Conservation (phyloP, 2,329 filamentous ascomycete species). For the Arthrobotrys megalospora region DNA sequence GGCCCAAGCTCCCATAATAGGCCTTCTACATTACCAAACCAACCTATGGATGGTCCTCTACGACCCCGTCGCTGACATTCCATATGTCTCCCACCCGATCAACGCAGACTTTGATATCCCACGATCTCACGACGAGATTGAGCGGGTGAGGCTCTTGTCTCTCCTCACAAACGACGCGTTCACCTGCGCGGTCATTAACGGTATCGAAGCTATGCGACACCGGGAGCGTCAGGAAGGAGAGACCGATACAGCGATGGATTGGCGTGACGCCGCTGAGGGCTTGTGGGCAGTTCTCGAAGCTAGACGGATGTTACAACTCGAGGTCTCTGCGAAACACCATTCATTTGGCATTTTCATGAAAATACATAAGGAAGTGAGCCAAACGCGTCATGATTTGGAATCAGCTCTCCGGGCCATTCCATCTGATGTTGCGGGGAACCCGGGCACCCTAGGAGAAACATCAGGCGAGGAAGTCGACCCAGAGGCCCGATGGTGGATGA, state of each 20-base stretch:
- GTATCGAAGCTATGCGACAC: slow-evolving; percentile 15
- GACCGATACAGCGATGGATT: not conserved
- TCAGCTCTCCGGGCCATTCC: too few species aligned
- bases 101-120: not conserved
- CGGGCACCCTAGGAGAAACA: too few species aligned
- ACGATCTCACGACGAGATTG: not conserved
- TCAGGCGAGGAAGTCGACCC: too few species aligned
- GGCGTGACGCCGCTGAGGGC: not conserved
- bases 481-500: too few species aligned
- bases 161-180: slow-evolving; percentile 3
- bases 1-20: slow-evolving; percentile 19
- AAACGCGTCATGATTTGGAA: not conserved
- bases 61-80: slow-evolving; percentile 24
- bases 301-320: not conserved
- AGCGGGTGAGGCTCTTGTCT: not conserved
- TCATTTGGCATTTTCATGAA: not conserved
- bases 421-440: too few species aligned
- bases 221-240: not conserved
- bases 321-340: not conserved
- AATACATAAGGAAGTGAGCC: not conserved
- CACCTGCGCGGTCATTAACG: slow-evolving; percentile 21
- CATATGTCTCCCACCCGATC: slow-evolving; percentile 32
- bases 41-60: slow-evolving; percentile 26
- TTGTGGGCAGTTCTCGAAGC: not conserved
- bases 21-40: slow-evolving; percentile 1